phyloP scores from a whole-genome alignment of 768 basidiomycete species.

The Mycena olivaceomarginata region DNA sequence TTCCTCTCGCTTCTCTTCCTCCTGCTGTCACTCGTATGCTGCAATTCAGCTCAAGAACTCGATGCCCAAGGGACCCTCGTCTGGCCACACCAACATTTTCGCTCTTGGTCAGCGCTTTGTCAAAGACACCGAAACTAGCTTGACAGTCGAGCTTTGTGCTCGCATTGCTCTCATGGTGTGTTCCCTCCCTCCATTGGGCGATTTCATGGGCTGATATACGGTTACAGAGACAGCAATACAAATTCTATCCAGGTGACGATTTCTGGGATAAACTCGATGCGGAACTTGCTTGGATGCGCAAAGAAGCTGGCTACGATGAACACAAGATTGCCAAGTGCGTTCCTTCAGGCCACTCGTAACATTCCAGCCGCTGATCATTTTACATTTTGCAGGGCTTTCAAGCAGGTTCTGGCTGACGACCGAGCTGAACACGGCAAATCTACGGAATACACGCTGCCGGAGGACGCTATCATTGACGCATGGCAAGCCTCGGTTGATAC shows the following conservation, averaged over 20 bases:
- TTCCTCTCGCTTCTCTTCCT: neutral
- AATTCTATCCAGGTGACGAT: neutral
- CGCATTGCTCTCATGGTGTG: conserved; percentile 24
- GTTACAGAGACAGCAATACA: neutral
- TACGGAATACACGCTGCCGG: neutral
- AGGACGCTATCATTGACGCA: neutral
- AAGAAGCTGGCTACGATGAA: neutral
- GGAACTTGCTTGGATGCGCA: neutral
- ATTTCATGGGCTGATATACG: too few relatives aligned
- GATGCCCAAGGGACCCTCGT: neutral
- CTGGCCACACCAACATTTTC: conserved; percentile 9
- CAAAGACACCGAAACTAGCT: neutral
- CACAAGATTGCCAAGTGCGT: conserved; percentile 11
- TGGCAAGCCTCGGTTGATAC: conserved; percentile 7
- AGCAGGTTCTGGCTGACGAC: neutral
- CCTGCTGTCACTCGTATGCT: too few relatives aligned
- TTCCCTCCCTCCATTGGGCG: neutral
- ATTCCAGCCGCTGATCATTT: too few relatives aligned
- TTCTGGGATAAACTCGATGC: conserved; percentile 18
- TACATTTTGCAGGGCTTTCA: neutral
- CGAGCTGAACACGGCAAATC: neutral
- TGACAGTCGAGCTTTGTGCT: conserved; percentile 5
- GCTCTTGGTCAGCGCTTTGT: conserved; percentile 20
- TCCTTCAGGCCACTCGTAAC: too few relatives aligned
- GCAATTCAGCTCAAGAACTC: neutral